A percentile compares a stretch with the other conserved stretches of the same genome.
These are phyloP conservation scores for Graphilbum sp. DNA, from an alignment of 2,329 filamentous ascomycete genomes.

Conservation along the genomic window DNA sequence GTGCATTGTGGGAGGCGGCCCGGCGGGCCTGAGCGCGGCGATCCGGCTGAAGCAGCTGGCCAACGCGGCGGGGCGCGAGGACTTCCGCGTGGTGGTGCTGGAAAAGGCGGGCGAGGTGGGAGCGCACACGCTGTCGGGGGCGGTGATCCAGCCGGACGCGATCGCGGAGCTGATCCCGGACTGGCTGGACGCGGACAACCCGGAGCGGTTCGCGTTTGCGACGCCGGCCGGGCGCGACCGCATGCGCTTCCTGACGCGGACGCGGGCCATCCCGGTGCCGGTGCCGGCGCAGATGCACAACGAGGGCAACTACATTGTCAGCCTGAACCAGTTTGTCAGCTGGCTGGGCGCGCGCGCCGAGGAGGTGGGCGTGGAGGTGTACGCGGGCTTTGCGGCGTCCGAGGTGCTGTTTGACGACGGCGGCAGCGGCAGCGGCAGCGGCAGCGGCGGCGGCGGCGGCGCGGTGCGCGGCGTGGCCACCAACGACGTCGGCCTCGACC, in stretches of 20 bases:
- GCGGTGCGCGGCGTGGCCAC: constrained; percentile 89
- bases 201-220: constrained; percentile 69
- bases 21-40: constrained; percentile 78
- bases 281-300: constrained; percentile 96
- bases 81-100: constrained; percentile 80
- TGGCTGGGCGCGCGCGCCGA: constrained; percentile 96
- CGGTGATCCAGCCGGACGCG: constrained; percentile 79
- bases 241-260: constrained; percentile 90
- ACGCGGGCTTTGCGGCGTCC: constrained; percentile 86
- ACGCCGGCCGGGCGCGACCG: constrained; percentile 71
- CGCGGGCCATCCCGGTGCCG: constrained; percentile 60
- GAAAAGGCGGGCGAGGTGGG: constrained; percentile 94
- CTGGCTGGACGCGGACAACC: constrained; percentile 82
- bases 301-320: constrained; percentile 94
- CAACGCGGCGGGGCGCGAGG: constrained; percentile 86
- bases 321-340: constrained; percentile 83
- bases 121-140: constrained; percentile 88
- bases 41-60: constrained; percentile 93
- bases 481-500: constrained; percentile 76
- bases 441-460: constrained; percentile 45
- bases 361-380: constrained; percentile 88
- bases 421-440: constrained; percentile 83
- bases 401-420: constrained; percentile 77
- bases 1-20: constrained; percentile 92
- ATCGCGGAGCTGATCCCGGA: constrained; percentile 84